Evolutionary conservation across 768 basidiomycete species (phyloP).

Genomic region (Phaeolepiota aurea): DNA sequence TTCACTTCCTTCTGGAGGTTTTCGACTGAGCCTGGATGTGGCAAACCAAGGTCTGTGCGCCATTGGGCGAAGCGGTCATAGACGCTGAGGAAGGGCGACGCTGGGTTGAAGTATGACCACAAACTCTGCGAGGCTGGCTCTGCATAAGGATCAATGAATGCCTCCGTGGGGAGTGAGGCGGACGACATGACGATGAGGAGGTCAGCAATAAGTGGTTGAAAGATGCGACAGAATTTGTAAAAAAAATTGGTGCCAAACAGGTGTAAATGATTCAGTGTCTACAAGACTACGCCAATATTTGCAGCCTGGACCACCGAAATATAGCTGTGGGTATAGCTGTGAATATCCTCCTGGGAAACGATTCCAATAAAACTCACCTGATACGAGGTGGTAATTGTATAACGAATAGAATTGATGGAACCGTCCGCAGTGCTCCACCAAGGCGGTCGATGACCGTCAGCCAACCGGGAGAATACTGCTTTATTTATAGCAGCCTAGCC

Average conservation of each 20-base stretch:
- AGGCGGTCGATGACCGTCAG: neutral
- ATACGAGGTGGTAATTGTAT: no score
- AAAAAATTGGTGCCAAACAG: constrained; percentile 20
- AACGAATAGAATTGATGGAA: no score
- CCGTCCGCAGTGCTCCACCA: no score
- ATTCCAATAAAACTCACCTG: no score
- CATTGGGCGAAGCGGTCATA: constrained; percentile 74
- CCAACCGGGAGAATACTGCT: neutral
- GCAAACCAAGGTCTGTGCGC: constrained; percentile 73
- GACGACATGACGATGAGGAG: constrained; percentile 33
- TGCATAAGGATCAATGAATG: constrained; percentile 26
- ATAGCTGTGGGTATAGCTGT: constrained; percentile 1
- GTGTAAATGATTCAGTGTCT: constrained; percentile 12
- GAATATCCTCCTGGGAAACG: neutral
- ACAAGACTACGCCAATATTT: neutral
- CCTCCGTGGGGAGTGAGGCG: constrained; percentile 29
- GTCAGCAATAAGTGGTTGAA: constrained; percentile 8
- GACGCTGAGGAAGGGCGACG: constrained; percentile 55
- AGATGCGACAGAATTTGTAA: neutral
- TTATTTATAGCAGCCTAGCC: neutral
- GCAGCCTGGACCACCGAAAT: no score
- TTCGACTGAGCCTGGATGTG: constrained; percentile 91
- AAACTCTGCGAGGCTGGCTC: constrained; percentile 23
- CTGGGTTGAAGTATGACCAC: constrained; percentile 30
- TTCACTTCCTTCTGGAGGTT: constrained; percentile 92